phyloP scores from a whole-genome alignment of 2,329 filamentous ascomycete genomes.

The Anthostomella pinea region DNA sequence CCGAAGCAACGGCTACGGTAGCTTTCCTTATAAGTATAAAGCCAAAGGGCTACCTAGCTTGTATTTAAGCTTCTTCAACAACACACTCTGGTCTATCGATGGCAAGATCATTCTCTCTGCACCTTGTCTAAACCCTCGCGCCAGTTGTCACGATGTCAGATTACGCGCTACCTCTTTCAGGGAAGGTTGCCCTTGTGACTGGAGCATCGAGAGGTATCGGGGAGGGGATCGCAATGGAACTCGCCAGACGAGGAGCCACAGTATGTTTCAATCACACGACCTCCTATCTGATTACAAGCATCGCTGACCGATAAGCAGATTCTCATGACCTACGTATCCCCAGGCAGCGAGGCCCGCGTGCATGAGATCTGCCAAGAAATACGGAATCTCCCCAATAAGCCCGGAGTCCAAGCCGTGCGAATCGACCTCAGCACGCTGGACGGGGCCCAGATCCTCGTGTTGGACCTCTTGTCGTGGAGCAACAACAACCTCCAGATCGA shows the following conservation, averaged over 20 bases:
- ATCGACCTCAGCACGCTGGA: conserved; percentile 24
- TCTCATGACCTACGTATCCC: conserved; percentile 61
- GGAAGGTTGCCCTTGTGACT: conserved; percentile 41
- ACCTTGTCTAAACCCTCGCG: too few relatives aligned
- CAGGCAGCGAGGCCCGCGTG: conserved; percentile 58
- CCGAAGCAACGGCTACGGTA: too few relatives aligned
- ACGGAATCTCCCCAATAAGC: conserved; percentile 42
- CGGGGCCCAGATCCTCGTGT: conserved; percentile 19
- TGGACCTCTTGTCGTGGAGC: conserved; percentile 16
- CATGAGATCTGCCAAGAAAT: conserved; percentile 59
- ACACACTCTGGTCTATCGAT: too few relatives aligned
- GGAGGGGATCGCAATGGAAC: conserved; percentile 35
- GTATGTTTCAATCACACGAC: conserved; percentile 9
- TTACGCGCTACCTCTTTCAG: conserved; percentile 27
- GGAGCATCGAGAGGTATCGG: conserved; percentile 31
- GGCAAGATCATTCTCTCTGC: too few relatives aligned
- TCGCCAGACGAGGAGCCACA: conserved; percentile 34
- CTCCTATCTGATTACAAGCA: background rate
- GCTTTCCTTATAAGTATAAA: too few relatives aligned
- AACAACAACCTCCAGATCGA: conserved; percentile 22
- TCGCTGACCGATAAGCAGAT: conserved; percentile 19
- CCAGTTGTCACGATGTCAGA: conserved; percentile 37
- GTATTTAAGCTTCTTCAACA: too few relatives aligned
- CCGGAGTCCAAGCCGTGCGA: conserved; percentile 15
- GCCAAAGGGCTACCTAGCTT: too few relatives aligned